Evolutionary conservation across 495 filamentous ascomycete species (phyloP), one percentile per base, ranked within the genome.

Genomic region (Astrocystis sublimbata): DNA sequence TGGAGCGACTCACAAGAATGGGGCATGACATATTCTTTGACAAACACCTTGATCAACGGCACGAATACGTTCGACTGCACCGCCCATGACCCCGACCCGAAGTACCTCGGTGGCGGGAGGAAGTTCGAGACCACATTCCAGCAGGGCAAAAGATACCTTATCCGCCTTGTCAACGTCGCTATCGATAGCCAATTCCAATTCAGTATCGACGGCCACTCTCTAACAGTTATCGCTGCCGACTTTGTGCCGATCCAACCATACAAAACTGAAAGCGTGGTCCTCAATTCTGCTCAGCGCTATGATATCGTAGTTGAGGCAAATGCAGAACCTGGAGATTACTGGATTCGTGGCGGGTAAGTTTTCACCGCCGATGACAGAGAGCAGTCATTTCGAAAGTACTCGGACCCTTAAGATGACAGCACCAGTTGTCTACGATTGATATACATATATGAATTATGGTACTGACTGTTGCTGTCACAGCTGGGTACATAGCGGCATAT

Each of bases 151-250:
- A 79, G 69, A 12, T 77, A 73, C 38, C 78, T 78, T 12, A 65
- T 90, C 3, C 72, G 86, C 4, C 67, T 90, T 4, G 76, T 89
- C 65, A 88, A 88, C 67, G 72, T 73, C 15, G 80, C 77, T 6
- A 71, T 81, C 10, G 83, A 87, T 54, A 78, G 72, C 24, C 72
- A 80, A 19, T 78, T 76, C 57, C 76, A 76, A 24, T 80, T 86
- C 46, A 64, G 63, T n/a, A 78, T 85, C 43, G 82, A 84, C 40
- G 72, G 72, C 15, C 80, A 84, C 54, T 72, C 57, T 2, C 60
- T 85, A 60, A 75, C 64, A 6, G 79, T 86, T 17, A 79, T 86
- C 21, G 78, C 81, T 6, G 73, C 67, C 15, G 81, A 85, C 58
- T 75, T 84, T 38, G 82, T 86, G 31, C 81, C 83, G 2, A 79